Base-by-base conservation (phyloP, 352 stramenopile species). In the Globisporangium sylvaticum region DNA sequence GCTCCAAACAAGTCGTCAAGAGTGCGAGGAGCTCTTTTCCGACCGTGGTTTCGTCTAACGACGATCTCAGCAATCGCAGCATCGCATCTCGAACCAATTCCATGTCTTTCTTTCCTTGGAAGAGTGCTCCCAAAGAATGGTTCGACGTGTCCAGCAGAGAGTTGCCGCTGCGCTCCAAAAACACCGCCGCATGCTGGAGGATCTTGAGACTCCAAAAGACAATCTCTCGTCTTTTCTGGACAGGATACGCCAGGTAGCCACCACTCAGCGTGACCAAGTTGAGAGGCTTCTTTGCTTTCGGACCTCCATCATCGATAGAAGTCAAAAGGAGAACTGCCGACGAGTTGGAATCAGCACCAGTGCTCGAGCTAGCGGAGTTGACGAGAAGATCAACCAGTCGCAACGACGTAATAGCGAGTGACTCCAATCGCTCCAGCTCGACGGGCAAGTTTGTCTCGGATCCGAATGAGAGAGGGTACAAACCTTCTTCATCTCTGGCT, bases 191-290 rank as follows among this genome's bases (percentile, higher is more conserved):
- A 54, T 72, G 77, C n/a, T 82, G 75, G 42, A 91, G 64, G 50
- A 90, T 78, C 53, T 72, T 74, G 31, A 91, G 67, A 37, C 81
- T 87, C 75, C 67, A 78, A 24, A 74, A 71, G 10, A 75, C 73
- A 66, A 90, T 70, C 9, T 64, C 67, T 55, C 71, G 60, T 8
- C 72, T 66, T 20, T 85, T 78, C 18, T 75, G 64, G 18, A 81
- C 31, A 15, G 80, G 61, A 66, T 84, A 89, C 15, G 66, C 75
- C 2, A 92, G 66, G 57, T 88, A 90, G 29, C 72, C 77, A 6
- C 75, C 75, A 27, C 78, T 87, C 0, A 92, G 68, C 10, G 77
- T 82, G 32, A 87, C 72, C 31, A 90, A 61, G 46, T 84, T 90
- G 14, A 90, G 72, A 4, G 69, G 60, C 10, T 74, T 73, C 12